A percentile compares a stretch with the other conserved stretches of the same genome.
phyloP scores from a whole-genome alignment of 176 grass and related monocot genomes.

The Zoysia japonica region DNA sequence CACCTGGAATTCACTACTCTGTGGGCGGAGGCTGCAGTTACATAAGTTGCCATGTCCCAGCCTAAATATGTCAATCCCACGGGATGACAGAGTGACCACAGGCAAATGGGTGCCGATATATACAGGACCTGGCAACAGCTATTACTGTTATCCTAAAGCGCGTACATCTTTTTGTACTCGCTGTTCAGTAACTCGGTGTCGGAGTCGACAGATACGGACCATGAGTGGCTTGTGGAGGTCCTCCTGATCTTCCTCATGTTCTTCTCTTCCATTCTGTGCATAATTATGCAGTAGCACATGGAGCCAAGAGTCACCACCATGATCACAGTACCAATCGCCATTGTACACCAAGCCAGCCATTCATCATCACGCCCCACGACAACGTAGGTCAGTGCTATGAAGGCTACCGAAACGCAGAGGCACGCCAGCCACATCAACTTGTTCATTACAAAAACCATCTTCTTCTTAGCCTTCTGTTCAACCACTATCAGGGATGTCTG shows the following conservation, averaged over 20 bases:
- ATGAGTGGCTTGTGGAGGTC: constrained; percentile 65
- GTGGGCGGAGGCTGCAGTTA: constrained; percentile 30
- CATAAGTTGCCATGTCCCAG: constrained; percentile 40
- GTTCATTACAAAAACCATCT: constrained; percentile 98
- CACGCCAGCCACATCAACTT: constrained; percentile 97
- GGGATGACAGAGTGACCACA: constrained; percentile 26
- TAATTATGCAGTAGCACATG: constrained; percentile 84
- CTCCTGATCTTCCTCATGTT: constrained; percentile 82
- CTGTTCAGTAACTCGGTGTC: constrained; percentile 75
- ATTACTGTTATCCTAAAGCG: constrained; percentile 50
- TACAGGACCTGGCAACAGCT: constrained; percentile 31
- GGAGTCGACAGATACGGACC: constrained; percentile 62
- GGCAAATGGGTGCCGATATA: constrained; percentile 50
- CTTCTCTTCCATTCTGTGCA: constrained; percentile 86
- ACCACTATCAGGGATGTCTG: constrained; percentile 95
- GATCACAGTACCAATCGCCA: constrained; percentile 72
- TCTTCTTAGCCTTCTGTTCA: constrained; percentile 89
- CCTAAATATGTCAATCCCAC: constrained; percentile 36
- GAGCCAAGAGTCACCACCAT: constrained; percentile 81
- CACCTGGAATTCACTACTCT: constrained; percentile 23
- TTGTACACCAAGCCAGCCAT: constrained; percentile 95
- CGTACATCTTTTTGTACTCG: constrained; percentile 87
- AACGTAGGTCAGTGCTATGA: constrained; percentile 87
- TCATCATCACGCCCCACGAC: constrained; percentile 62
- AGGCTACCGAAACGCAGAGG: constrained; percentile 80